Percentiles rank a stretch among this genome's conserved stretches.
Conservation (phyloP, 2,329 filamentous ascomycete genomes). For the Gremmenia infestans region DNA sequence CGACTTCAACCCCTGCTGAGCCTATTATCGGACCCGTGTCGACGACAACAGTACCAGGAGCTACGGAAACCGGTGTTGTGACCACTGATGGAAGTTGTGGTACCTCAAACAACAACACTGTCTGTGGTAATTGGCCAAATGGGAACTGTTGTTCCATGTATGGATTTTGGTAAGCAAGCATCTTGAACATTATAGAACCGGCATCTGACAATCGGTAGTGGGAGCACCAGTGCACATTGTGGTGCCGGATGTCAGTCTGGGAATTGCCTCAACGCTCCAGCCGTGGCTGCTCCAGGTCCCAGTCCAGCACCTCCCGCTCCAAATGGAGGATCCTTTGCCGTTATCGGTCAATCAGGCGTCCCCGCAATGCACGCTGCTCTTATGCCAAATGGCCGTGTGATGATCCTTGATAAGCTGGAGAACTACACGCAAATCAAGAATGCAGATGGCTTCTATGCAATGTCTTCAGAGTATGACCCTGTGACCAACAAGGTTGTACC, state of each 20-base stretch:
- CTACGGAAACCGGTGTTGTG: conserved; percentile 29
- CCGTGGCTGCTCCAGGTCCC: conserved; percentile 29
- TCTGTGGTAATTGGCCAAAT: conserved; percentile 48
- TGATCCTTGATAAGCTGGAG: conserved; percentile 60
- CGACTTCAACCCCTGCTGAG: conserved; percentile 23
- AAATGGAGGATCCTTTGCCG: conserved; percentile 41
- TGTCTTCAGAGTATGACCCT: conserved; percentile 56
- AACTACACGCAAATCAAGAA: conserved; percentile 54
- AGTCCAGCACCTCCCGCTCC: conserved; percentile 40
- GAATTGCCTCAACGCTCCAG: conserved; percentile 40
- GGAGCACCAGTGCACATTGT: conserved; percentile 43
- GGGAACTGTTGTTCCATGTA: conserved; percentile 54
- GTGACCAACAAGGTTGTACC: conserved; percentile 40
- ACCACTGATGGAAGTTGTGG: conserved; percentile 52
- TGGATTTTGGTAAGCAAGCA: conserved; percentile 42
- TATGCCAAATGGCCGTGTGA: conserved; percentile 52
- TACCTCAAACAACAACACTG: conserved; percentile 40
- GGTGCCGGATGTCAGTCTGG: conserved; percentile 53
- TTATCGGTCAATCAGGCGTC: conserved; percentile 53
- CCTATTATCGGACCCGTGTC: conserved; percentile 23
- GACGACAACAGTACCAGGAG: conserved; percentile 17
- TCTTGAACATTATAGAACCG: background rate
- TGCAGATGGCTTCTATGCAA: conserved; percentile 50
- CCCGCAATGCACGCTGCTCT: conserved; percentile 59
- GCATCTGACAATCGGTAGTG: conserved; percentile 25